Base-by-base conservation (phyloP, 2,329 filamentous ascomycete genomes). In the Cladosporium oxysporum region DNA sequence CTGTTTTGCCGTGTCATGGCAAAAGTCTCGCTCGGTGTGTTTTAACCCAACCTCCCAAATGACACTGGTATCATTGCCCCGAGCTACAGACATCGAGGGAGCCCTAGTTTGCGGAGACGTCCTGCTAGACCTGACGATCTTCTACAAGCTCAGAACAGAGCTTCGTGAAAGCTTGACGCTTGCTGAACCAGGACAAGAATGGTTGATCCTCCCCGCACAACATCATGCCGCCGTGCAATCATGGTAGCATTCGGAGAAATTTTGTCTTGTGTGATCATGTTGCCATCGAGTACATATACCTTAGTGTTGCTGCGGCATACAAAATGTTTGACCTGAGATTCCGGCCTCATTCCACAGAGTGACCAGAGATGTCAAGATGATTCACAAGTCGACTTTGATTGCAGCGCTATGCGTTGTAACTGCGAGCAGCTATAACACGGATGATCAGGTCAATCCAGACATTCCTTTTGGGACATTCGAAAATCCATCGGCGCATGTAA, bases 401-500 rank as follows among this genome's bases (percentile, higher is more conserved):
- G 50, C 61, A 18, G 61, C 61, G 18, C 26, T 57, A 11, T 62
- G 47, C 7, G 31, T 33, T 4, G n/a, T 10, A 12, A 37, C 23
- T 3, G 23, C 28, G 4, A 23, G 12, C 5, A 26, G 21, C 5
- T 63, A 29, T 35, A 67, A 67, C 31, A 70, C 68, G 21, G 59
- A 71, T 49, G 70, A 71, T 50, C 71, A 72, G 47, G 64, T 71
- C 11, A 60, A 66, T n/a, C 62, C 70, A 14, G 65, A 66, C 16
- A 69, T 71, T 37, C 64, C 69, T 49, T 71, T 71, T 66, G 71
- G 73, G 31, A 68, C 69, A 8, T 76, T 79, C 58, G 41, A 71
- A 31, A 65, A 74, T n/a, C 77, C 76, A 10, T 72, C 75, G 0
- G 64, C 69, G 14, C 62, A 70, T 18, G 69, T 75, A 1, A 72